phyloP scores from a whole-genome alignment of 129 eudicot genomes.

The Centrapalus pauciflorus region DNA sequence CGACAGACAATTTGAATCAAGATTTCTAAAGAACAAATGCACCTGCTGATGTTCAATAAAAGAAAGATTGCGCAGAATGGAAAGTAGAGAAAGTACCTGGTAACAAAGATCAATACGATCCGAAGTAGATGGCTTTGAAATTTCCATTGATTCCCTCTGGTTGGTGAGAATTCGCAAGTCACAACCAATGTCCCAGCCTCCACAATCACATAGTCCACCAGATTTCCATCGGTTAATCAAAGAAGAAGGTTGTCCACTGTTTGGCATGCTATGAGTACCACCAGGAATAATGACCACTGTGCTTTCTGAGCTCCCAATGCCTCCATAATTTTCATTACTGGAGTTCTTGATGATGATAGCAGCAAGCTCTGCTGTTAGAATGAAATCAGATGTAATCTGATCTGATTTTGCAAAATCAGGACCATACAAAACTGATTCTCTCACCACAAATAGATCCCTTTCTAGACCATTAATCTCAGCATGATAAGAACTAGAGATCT shows the following conservation, averaged over 20 bases:
- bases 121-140: not conserved
- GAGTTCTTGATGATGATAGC: slow-evolving; percentile 47
- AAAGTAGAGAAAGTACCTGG: slow-evolving; percentile 42
- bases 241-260: slow-evolving; percentile 51
- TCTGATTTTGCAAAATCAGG: slow-evolving; percentile 34
- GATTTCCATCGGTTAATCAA: slow-evolving; percentile 62
- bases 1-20: not conserved
- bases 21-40: not conserved
- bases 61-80: not conserved
- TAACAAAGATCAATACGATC: slow-evolving; percentile 45
- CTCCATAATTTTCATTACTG: slow-evolving; percentile 19
- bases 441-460: slow-evolving; percentile 35
- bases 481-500: slow-evolving; percentile 41
- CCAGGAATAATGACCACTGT: slow-evolving; percentile 68
- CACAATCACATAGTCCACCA: slow-evolving; percentile 90
- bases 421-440: slow-evolving; percentile 63
- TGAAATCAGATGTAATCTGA: slow-evolving; percentile 18
- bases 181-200: slow-evolving; percentile 97
- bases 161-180: slow-evolving; percentile 45
- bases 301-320: slow-evolving; percentile 24
- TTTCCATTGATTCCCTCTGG: slow-evolving; percentile 11
- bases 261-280: slow-evolving; percentile 66
- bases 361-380: slow-evolving; percentile 48
- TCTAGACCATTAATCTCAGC: slow-evolving; percentile 32
- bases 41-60: not conserved